These are phyloP conservation scores for Phytophthora macrochlamydospora DNA, from an alignment of 352 stramenopile genomes.

Conservation along the genomic window DNA sequence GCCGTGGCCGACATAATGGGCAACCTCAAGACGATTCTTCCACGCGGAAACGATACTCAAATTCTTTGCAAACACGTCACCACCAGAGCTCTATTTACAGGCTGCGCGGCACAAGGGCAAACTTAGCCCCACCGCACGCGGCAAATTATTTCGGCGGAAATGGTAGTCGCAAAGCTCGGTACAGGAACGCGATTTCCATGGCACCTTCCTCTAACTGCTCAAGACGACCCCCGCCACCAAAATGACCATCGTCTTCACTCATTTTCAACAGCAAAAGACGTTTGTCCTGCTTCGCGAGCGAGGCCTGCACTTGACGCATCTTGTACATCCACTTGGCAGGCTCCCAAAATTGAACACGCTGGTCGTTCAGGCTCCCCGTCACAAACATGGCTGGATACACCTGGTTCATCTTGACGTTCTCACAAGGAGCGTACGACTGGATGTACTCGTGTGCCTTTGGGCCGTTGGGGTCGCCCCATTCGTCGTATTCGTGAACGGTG, in stretches of 20 bases:
- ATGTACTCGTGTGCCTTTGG: constrained; percentile 67
- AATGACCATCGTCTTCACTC: constrained; percentile 83
- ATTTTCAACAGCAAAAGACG: constrained; percentile 70
- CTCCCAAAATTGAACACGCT: constrained; percentile 87
- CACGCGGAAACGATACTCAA: neutral
- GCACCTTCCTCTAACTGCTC: constrained; percentile 81
- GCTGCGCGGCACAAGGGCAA: constrained; percentile 1
- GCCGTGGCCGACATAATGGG: constrained; percentile 43
- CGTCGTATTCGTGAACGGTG: constrained; percentile 92
- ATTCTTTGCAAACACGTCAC: constrained; percentile 1
- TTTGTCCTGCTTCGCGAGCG: constrained; percentile 27
- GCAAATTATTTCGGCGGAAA: constrained; percentile 34
- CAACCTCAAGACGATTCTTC: neutral
- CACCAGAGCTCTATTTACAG: constrained; percentile 36
- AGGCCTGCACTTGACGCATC: constrained; percentile 59
- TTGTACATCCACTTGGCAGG: constrained; percentile 87
- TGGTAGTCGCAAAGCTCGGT: constrained; percentile 63
- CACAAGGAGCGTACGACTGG: constrained; percentile 78
- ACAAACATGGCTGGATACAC: constrained; percentile 84
- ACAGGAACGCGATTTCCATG: constrained; percentile 87
- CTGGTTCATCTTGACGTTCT: constrained; percentile 58
- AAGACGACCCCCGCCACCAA: constrained; percentile 72
- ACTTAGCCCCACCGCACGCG: constrained; percentile 1
- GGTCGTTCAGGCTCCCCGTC: constrained; percentile 83
- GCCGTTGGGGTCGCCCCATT: constrained; percentile 84